Evolutionary conservation across 805 yeast species (phyloP), one percentile per base, ranked within the genome.

Genomic region (Candida railenensis): DNA sequence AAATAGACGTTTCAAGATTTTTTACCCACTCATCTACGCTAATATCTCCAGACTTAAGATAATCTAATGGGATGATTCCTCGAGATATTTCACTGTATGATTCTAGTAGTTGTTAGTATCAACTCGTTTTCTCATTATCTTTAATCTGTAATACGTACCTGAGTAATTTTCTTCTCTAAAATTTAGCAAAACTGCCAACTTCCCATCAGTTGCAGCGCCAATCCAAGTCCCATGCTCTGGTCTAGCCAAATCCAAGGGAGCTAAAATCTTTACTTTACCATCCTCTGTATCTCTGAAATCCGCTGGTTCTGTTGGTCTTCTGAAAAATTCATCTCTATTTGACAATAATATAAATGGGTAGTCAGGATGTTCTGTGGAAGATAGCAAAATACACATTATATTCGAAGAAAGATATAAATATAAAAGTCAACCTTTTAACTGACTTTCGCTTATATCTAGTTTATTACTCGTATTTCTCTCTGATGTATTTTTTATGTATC

Each of bases 171-270:
- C 63, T 54, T 86, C 94, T 41, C 87, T 67, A 59, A 80, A 82
- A 60, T 92, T 92, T 15, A 94, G 83, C 22, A 92, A 73, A 2
- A 86, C 86, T 0, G 95, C 87, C 1, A 91, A 48, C 48, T 76
- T 73, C 0, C 89, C 89, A 2, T 54, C 59, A 25, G 69, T 69
- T 36, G 81, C 74, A 1, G 86, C 76, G 0, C 96, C 97, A 1
- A 89, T 80, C 99, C 99, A 94, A 0, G 97, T 88, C 1, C 99
- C 97, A 51, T 81, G 88, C 46, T 82, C 90, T 1, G 72, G 65
- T 32, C 90, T 64, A 0, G 84, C 89, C 55, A 87, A 62, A 61
- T 92, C 97, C 34, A 75, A 66, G 0, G 97, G 97, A 5, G 86
- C 77, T 9, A 89, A 59, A 1, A 85, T 66, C 37, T 57, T 50